Evolutionary conservation across 163 green algal genomes (phyloP).

Genomic region (Scenedesmus sp.): DNA sequence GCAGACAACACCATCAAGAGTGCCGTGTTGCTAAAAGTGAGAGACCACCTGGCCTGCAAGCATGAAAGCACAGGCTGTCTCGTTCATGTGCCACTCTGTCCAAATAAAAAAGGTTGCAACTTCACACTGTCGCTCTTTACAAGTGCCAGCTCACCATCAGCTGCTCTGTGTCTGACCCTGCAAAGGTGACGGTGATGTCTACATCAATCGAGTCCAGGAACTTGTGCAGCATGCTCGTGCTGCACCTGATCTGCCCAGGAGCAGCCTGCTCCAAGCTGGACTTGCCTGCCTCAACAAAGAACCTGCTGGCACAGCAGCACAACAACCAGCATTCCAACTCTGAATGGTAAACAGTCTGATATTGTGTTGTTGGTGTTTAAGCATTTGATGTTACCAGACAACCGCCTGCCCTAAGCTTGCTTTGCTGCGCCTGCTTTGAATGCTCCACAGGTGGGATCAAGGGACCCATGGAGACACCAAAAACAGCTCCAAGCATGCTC

Average conservation of each 20-base stretch:
- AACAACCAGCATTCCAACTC: not conserved
- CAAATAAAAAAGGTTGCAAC: not conserved
- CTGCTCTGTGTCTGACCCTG: conserved; percentile 24
- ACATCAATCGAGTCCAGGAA: conserved; percentile 43
- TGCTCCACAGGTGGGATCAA: not conserved
- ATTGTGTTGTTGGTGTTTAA: not conserved
- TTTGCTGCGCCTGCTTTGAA: no score
- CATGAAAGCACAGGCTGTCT: no score
- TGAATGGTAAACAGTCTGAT: not conserved
- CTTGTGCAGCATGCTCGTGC: not conserved
- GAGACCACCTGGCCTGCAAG: no score
- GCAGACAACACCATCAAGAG: no score
- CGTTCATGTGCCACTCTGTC: not conserved
- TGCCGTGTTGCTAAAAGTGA: no score
- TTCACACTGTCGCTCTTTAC: not conserved
- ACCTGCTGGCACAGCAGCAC: not conserved
- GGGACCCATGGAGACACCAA: no score
- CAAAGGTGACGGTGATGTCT: conserved; percentile 28
- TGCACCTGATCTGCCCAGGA: not conserved
- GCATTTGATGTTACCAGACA: not conserved
- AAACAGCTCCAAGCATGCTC: no score
- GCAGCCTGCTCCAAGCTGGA: not conserved
- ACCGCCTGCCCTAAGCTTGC: not conserved
- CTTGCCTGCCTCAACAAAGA: not conserved
- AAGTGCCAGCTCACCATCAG: conserved; percentile 25